Evolutionary conservation across 1,139 yeast genomes (phyloP), one percentile per base, ranked within the genome.

Genomic region (Candida glucosophila): DNA sequence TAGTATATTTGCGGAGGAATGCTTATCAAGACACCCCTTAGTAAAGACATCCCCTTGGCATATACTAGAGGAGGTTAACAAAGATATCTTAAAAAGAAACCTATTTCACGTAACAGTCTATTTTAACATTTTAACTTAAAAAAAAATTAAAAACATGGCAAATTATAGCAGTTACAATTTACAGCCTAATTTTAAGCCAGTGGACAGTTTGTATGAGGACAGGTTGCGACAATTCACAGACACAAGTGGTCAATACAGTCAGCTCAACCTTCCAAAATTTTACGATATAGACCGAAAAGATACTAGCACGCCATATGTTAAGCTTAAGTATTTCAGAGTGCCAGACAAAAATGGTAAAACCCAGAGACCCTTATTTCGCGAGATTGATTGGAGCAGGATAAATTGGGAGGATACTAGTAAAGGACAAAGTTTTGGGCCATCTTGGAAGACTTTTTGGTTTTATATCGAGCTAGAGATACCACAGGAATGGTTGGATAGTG

Each of bases 371-470:
- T 56, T 76, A 17, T 88, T 86, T 60, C 61, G 67, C 32, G 81
- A 81, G 15, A 77, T 86, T 23, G 52, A 52, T 29, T 55, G 52
- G 37, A 43, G 38, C 19, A 29, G 36, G 2, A 40, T 61, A 21
- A 58, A 67, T 20, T 80, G 86, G 78, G 58, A 66, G 31, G 55
- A 59, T 12, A 75, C 85, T 15, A 58, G 63, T 16, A 73, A 76
- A 39, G 93, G 93, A 15, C 77, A 80, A 41, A 58, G 64, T n/a
- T 85, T 81, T 51, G 96, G 95, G 0, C 97, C 97, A 2, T 79
- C 93, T 10, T 90, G 97, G 98, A 78, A 90, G 36, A 80, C 96
- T 1, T 92, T 86, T 40, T 90, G 98, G 98, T 85, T 90, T 52
- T 71, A 76, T 40, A 58, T 88, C 20, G 55, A 65, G 14, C 54